Evolutionary conservation across 2,329 filamentous ascomycete genomes (phyloP).

Genomic region (Fusarium irregulare): DNA sequence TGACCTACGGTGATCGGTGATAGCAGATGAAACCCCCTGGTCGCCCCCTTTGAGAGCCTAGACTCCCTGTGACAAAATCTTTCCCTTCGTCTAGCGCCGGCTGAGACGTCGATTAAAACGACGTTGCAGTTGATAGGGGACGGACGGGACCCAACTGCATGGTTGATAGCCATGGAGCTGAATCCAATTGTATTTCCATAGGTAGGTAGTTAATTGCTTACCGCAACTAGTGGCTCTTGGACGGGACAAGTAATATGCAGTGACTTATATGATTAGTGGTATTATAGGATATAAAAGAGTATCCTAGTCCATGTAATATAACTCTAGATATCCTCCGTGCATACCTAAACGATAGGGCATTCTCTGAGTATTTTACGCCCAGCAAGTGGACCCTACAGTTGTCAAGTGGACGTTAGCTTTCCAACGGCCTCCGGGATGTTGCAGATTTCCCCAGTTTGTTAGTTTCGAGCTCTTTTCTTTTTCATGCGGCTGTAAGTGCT

Average conservation of each 20-base stretch:
- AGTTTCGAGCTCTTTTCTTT: constrained; percentile 8
- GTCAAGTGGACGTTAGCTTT: constrained; percentile 25
- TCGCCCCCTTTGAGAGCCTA: constrained; percentile 31
- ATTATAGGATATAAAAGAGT: neutral
- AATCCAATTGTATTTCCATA: neutral
- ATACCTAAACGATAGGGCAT: neutral
- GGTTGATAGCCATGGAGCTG: neutral
- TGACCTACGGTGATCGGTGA: neutral
- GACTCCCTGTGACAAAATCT: constrained; percentile 23
- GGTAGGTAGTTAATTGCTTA: neutral
- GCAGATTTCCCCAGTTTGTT: constrained; percentile 25
- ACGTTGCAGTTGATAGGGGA: constrained; percentile 29
- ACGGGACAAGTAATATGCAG: neutral
- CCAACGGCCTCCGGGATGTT: constrained; percentile 26
- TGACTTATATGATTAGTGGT: constrained; percentile 1
- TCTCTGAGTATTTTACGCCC: neutral
- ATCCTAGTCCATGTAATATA: constrained; percentile 1
- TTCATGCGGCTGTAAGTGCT: constrained; percentile 1
- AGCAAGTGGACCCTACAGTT: constrained; percentile 22
- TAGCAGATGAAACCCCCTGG: constrained; percentile 6
- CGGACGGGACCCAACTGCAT: constrained; percentile 5
- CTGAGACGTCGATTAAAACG: constrained; percentile 32
- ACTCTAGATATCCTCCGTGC: neutral
- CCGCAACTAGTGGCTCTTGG: neutral
- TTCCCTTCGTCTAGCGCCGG: constrained; percentile 27